Percentiles rank a stretch among this genome's conserved stretches.
Conservation (phyloP, 108 stramenopile genomes). For the Pseudonitzschia multiseries region DNA sequence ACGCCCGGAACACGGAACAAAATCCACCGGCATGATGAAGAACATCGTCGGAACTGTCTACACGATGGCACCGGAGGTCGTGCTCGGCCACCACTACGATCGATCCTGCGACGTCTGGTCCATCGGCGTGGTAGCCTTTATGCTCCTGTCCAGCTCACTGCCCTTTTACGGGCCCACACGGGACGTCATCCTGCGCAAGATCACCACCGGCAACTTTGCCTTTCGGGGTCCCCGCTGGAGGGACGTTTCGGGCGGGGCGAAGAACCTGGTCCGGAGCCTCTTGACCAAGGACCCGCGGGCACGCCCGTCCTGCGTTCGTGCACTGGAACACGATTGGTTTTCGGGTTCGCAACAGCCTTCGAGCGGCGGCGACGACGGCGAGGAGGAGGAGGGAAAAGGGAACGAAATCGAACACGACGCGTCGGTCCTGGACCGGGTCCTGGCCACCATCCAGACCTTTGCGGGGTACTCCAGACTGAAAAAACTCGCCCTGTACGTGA, state of each 20-base stretch:
- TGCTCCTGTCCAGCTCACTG: constrained; percentile 68
- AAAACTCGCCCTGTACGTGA: constrained; percentile 67
- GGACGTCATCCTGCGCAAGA: constrained; percentile 47
- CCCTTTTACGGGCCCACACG: constrained; percentile 72
- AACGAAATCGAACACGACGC: constrained; percentile 24
- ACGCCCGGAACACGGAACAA: constrained; percentile 20
- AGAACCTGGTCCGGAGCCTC: constrained; percentile 47
- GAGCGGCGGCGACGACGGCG: constrained; percentile 8
- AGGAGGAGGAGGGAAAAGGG: too few species aligned
- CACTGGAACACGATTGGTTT: constrained; percentile 46
- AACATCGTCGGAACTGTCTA: constrained; percentile 75
- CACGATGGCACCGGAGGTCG: constrained; percentile 84
- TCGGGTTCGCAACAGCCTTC: background rate
- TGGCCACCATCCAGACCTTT: constrained; percentile 50
- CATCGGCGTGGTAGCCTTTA: constrained; percentile 72
- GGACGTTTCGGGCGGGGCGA: constrained; percentile 32
- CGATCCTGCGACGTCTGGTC: constrained; percentile 70
- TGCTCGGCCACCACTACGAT: constrained; percentile 73
- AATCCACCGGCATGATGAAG: constrained; percentile 15
- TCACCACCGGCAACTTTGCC: constrained; percentile 42
- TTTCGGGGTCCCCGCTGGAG: constrained; percentile 58
- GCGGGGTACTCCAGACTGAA: constrained; percentile 51
- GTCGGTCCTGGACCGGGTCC: constrained; percentile 38
- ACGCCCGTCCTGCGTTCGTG: constrained; percentile 47
- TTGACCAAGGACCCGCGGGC: constrained; percentile 33